Evolutionary conservation across 75 land plant genomes (phyloP), one percentile per base, ranked within the genome.

Genomic region (Pinus tabuliformis): DNA sequence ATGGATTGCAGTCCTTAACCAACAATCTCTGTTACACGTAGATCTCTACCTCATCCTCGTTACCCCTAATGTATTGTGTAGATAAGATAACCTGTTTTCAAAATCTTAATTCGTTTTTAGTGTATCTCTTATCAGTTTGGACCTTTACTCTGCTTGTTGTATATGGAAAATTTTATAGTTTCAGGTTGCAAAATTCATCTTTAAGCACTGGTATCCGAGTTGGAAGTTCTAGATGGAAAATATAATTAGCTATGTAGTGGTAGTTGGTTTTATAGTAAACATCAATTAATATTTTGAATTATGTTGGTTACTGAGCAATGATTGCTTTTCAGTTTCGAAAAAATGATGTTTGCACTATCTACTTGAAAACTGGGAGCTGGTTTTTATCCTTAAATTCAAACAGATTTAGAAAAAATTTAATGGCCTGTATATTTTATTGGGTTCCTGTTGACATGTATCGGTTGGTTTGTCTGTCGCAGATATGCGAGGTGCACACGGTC

Each of bases 21-120:
- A 95, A 96, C 80, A 93, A 95, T 26, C 96, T 95, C 1, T 95
- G 98, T 76, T 95, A 95, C 88, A 95, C 98, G 91, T 93, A 87
- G 60, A n/a, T n/a, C 18, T n/a, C 18, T 58, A 3, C 59, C 59
- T 20, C 59, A 58, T 58, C 59, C 59, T 58, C 20, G 18, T 5
- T 58, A 6, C 7, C 58, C 58, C 9, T 58, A 5, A 1, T 58
- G n/a, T n/a, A 17, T 17, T 58, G 21, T 18, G 66, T 36, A 63
- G 17, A 63, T 26, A 63, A 63, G 52, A 39, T 26, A 3, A 65
- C 2, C 45, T 14, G 15, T 18, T 58, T 17, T n/a, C 60, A 57
- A 57, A 15, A 15, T 14, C 12, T 39, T 57, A 15, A 9, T 57
- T 57, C 58, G 0, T 57, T 39, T 57, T 17, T 57, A 57, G 58